phyloP scores from a whole-genome alignment of 2,329 filamentous ascomycete genomes.

The Ilyonectria destructans region DNA sequence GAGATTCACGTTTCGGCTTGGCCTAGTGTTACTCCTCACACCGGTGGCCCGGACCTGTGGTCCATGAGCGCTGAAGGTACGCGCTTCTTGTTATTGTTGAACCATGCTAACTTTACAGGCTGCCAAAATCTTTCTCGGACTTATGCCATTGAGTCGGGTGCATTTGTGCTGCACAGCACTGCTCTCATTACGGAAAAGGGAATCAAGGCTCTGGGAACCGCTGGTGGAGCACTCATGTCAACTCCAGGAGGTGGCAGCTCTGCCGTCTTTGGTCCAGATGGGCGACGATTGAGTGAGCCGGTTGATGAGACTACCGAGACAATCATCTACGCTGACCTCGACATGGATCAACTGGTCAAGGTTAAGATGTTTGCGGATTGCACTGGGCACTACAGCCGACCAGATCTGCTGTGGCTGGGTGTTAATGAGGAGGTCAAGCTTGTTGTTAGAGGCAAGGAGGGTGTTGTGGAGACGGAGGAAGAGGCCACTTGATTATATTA shows the following conservation, averaged over 20 bases:
- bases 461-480: not conserved
- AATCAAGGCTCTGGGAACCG: conserved; percentile 10
- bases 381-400: conserved; percentile 23
- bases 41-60: conserved; percentile 17
- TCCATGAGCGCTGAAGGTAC: conserved; percentile 22
- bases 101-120: not conserved
- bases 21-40: conserved; percentile 51
- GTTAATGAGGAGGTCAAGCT: conserved; percentile 6
- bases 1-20: conserved; percentile 64
- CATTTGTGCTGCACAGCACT: conserved; percentile 24
- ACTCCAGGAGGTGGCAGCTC: conserved; percentile 21
- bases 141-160: conserved; percentile 25
- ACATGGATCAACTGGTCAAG: conserved; percentile 18
- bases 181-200: conserved; percentile 17
- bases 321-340: conserved; percentile 17
- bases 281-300: conserved; percentile 14
- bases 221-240: not conserved
- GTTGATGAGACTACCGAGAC: conserved; percentile 1
- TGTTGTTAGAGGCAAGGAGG: not conserved
- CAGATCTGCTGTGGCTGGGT: conserved; percentile 27
- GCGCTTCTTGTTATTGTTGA: too few species aligned
- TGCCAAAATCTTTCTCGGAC: conserved; percentile 21
- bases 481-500: not conserved
- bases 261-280: conserved; percentile 25
- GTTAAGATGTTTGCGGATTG: conserved; percentile 13